Percentiles rank a stretch among this genome's conserved stretches.
Evolutionary conservation across 495 filamentous ascomycete genomes (phyloP).

Genomic region (Talaromyces nanjingensis): DNA sequence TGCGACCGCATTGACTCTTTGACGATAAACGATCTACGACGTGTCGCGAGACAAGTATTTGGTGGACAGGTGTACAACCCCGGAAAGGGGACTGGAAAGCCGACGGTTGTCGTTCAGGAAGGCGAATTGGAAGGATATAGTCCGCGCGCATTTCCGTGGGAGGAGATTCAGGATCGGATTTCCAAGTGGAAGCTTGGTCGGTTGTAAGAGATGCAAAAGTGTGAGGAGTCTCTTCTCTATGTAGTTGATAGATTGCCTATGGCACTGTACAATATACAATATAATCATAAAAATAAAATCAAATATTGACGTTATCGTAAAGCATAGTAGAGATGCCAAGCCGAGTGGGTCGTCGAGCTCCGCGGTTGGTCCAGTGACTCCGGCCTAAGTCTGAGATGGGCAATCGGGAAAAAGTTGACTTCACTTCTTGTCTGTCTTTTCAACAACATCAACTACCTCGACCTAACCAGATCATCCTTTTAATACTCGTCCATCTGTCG

Average conservation of each 20-base stretch:
- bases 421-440: background rate
- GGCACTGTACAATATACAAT: background rate
- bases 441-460: background rate
- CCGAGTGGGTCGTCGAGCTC: constrained; percentile 1
- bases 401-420: constrained; percentile 7
- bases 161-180: constrained; percentile 81
- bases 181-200: constrained; percentile 76
- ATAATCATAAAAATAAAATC: background rate
- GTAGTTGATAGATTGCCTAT: background rate
- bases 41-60: constrained; percentile 77
- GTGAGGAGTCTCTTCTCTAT: background rate
- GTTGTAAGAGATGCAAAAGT: constrained; percentile 30
- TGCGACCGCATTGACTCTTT: constrained; percentile 75
- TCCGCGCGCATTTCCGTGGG: constrained; percentile 61
- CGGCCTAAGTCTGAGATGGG: background rate
- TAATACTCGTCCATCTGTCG: background rate
- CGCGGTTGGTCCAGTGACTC: constrained; percentile 1
- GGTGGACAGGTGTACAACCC: constrained; percentile 68
- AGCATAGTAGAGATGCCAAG: background rate
- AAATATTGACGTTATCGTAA: no score
- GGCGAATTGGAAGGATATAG: constrained; percentile 39
- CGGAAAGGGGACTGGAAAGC: constrained; percentile 76
- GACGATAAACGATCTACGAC: constrained; percentile 71
- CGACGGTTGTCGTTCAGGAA: constrained; percentile 94
- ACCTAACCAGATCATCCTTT: background rate